Conservation (phyloP, 2,329 filamentous ascomycete species). For the Bretziella fagacearum region DNA sequence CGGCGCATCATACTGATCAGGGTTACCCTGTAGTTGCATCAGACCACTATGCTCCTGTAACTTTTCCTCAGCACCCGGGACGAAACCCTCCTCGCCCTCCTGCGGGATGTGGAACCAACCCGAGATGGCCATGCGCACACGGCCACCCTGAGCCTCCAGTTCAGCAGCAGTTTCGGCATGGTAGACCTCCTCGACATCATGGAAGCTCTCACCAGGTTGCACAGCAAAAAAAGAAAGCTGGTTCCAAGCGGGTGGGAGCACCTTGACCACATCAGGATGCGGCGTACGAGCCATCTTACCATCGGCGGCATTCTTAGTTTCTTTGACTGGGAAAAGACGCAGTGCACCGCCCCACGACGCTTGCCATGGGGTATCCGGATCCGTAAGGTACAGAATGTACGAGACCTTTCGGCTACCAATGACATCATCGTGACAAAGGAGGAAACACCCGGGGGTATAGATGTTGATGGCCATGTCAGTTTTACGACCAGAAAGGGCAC, state of each 20-base stretch:
- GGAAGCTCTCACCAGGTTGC: conserved; percentile 95
- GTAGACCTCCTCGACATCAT: conserved; percentile 97
- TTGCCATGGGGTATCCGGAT: conserved; percentile 83
- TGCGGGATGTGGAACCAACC: conserved; percentile 99
- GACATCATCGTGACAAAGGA: conserved; percentile 95
- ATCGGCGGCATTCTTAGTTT: conserved; percentile 42
- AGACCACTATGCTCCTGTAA: conserved; percentile 79
- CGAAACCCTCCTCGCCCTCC: conserved; percentile 78
- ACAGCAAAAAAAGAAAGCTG: conserved; percentile 97
- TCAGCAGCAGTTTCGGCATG: conserved; percentile 42
- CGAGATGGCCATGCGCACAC: conserved; percentile 91
- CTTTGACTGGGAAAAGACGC: conserved; percentile 61
- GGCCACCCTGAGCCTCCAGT: conserved; percentile 51
- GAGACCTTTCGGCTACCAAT: conserved; percentile 92
- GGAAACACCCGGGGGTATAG: conserved; percentile 88
- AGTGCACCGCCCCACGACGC: conserved; percentile 84
- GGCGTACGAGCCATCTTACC: conserved; percentile 67
- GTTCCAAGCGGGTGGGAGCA: conserved; percentile 90
- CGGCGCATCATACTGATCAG: conserved; percentile 75
- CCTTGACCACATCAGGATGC: conserved; percentile 57
- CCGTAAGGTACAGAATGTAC: conserved; percentile 91
- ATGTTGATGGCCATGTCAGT: conserved; percentile 99
- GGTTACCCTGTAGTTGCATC: conserved; percentile 81
- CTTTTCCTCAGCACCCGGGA: conserved; percentile 74
- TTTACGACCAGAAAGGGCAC: conserved; percentile 76